Conservation (phyloP, 805 yeast species). For the Hanseniaspora thailandica region DNA sequence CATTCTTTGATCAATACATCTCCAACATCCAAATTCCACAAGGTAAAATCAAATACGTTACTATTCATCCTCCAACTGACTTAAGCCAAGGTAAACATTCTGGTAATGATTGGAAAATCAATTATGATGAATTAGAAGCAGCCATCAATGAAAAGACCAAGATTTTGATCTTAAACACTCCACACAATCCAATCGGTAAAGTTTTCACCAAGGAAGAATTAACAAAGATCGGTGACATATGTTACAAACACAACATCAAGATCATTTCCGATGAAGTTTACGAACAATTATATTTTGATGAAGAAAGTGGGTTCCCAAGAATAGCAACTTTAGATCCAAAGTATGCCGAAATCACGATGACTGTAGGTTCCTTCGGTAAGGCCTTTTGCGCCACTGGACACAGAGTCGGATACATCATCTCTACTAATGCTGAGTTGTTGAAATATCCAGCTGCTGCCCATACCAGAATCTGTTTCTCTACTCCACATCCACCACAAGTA, state of each 20-base stretch:
- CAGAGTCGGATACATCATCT: constrained; percentile 95
- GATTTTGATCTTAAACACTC: constrained; percentile 78
- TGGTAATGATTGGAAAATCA: constrained; percentile 80
- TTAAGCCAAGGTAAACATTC: constrained; percentile 50
- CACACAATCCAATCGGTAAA: constrained; percentile 95
- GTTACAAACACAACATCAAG: constrained; percentile 71
- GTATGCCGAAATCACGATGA: constrained; percentile 61
- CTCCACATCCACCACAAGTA: constrained; percentile 86
- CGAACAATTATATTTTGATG: constrained; percentile 69
- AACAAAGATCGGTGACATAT: constrained; percentile 60
- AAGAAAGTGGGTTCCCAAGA: constrained; percentile 48
- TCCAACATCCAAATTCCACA: constrained; percentile 90
- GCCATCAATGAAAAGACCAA: constrained; percentile 70
- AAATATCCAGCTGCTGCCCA: constrained; percentile 80
- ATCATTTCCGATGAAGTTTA: constrained; percentile 91
- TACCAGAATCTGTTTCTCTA: constrained; percentile 83
- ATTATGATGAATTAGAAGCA: constrained; percentile 62
- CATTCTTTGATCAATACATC: constrained; percentile 93
- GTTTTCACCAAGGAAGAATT: constrained; percentile 70
- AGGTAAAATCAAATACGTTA: constrained; percentile 79
- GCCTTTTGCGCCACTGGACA: constrained; percentile 98
- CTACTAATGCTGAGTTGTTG: constrained; percentile 59
- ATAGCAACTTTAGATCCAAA: constrained; percentile 77
- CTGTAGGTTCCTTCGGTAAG: constrained; percentile 96
- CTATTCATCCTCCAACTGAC: constrained; percentile 70